phyloP scores from a whole-genome alignment of 225 moss, liverwort and hornwort species.

The Pseudisothecium myosuroides region DNA sequence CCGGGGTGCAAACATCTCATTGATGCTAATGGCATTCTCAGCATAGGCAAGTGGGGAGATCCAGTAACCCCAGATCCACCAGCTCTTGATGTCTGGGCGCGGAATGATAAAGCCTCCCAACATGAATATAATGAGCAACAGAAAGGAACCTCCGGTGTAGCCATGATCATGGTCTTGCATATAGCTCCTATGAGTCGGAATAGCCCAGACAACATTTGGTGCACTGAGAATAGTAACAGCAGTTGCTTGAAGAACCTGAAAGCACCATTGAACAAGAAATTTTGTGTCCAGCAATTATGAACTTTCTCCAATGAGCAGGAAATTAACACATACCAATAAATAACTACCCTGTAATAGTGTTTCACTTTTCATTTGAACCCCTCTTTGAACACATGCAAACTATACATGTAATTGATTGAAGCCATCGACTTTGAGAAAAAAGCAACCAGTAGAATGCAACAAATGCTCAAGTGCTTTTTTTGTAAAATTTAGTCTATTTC shows the following conservation, averaged over 20 bases:
- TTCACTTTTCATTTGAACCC: no score
- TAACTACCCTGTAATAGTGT: background rate
- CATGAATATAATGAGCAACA: slow-evolving; percentile 52
- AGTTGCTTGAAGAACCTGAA: slow-evolving; percentile 67
- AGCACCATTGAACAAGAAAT: background rate
- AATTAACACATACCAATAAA: background rate
- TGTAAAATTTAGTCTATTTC: background rate
- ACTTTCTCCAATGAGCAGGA: background rate
- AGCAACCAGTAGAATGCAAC: background rate
- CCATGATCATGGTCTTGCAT: slow-evolving; percentile 67
- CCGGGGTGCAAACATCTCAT: slow-evolving; percentile 72
- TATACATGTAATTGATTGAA: background rate
- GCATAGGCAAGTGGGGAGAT: slow-evolving; percentile 67
- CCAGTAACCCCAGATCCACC: slow-evolving; percentile 97
- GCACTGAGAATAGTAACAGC: slow-evolving; percentile 48
- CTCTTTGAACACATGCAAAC: background rate
- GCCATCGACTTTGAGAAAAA: background rate
- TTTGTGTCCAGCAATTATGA: background rate
- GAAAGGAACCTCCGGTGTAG: slow-evolving; percentile 66
- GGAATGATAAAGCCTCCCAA: slow-evolving; percentile 81
- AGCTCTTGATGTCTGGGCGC: slow-evolving; percentile 44
- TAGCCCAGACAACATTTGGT: slow-evolving; percentile 79
- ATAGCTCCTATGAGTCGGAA: slow-evolving; percentile 70
- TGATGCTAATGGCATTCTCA: slow-evolving; percentile 65
- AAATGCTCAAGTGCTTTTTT: background rate